A percentile compares a stretch with the other conserved stretches of the same genome.
Evolutionary conservation across 2,329 filamentous ascomycete species (phyloP).

Genomic region (Aspergillus cejpii): DNA sequence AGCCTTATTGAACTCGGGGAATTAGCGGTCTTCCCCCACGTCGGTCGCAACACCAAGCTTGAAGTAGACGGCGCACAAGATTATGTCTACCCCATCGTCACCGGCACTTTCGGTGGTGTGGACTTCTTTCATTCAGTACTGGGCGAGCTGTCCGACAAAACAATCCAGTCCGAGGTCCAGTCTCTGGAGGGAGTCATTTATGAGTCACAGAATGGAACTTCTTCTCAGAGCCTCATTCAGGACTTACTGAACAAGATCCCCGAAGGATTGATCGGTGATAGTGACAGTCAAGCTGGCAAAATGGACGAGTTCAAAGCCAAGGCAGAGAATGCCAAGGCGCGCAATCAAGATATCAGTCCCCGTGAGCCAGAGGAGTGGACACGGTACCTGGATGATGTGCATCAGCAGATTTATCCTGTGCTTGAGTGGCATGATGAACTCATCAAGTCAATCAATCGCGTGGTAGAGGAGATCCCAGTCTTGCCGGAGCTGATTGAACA

Average conservation of each 20-base stretch:
- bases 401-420: constrained; percentile 76
- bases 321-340: constrained; percentile 66
- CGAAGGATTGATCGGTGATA: constrained; percentile 67
- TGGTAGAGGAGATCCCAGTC: constrained; percentile 78
- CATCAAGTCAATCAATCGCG: constrained; percentile 68
- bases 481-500: constrained; percentile 80
- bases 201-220: constrained; percentile 51
- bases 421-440: constrained; percentile 87
- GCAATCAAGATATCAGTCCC: constrained; percentile 66
- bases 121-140: constrained; percentile 89
- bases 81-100: constrained; percentile 73
- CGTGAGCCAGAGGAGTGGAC: constrained; percentile 80
- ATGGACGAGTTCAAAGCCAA: constrained; percentile 74
- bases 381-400: constrained; percentile 64
- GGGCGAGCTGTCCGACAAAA: constrained; percentile 73
- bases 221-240: constrained; percentile 68
- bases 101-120: constrained; percentile 89
- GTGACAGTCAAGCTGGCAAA: constrained; percentile 58
- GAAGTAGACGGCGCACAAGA: constrained; percentile 59
- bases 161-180: constrained; percentile 84
- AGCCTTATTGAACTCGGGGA: constrained; percentile 83
- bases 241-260: constrained; percentile 77
- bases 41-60: constrained; percentile 67
- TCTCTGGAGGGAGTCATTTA: constrained; percentile 78
- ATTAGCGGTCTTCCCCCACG: constrained; percentile 74